Percentiles rank a stretch among this genome's conserved stretches.
phyloP scores from a whole-genome alignment of 2,329 filamentous ascomycete genomes.

The Endocalyx cinctus region DNA sequence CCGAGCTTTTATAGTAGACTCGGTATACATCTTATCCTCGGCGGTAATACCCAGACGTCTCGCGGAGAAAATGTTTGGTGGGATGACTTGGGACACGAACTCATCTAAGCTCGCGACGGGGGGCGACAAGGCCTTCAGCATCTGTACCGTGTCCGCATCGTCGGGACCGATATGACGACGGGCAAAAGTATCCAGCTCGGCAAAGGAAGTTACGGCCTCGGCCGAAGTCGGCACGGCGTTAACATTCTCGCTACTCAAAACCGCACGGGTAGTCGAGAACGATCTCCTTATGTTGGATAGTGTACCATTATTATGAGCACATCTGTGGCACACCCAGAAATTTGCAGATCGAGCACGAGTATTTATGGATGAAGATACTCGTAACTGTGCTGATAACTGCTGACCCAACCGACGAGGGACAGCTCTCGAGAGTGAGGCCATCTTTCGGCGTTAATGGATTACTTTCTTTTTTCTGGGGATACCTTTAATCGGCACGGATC shows the following conservation, averaged over 20 bases:
- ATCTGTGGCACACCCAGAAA: constrained; percentile 18
- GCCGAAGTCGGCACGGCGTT: constrained; percentile 17
- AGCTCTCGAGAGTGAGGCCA: constrained; percentile 21
- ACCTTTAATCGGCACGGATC: no score
- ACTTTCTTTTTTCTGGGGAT: no score
- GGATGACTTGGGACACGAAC: constrained; percentile 81
- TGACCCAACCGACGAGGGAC: constrained; percentile 25
- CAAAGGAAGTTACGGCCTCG: constrained; percentile 14
- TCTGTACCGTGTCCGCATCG: constrained; percentile 62
- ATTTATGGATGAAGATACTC: constrained; percentile 14
- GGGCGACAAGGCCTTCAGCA: constrained; percentile 76
- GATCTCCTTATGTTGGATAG: constrained; percentile 9
- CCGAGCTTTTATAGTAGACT: constrained; percentile 46
- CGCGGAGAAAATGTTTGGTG: constrained; percentile 69
- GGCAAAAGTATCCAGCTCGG: constrained; percentile 60
- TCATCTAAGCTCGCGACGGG: constrained; percentile 70
- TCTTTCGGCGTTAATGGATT: constrained; percentile 8
- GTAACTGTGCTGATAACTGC: constrained; percentile 20
- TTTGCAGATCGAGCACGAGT: constrained; percentile 11
- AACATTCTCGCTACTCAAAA: constrained; percentile 8
- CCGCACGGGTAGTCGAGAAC: constrained; percentile 10
- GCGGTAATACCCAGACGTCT: constrained; percentile 55
- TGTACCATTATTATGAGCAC: constrained; percentile 10
- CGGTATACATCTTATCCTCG: constrained; percentile 45
- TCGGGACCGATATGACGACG: constrained; percentile 85